phyloP scores from a whole-genome alignment of 176 grass and related monocot species.

The Hyparrhenia diplandra region DNA sequence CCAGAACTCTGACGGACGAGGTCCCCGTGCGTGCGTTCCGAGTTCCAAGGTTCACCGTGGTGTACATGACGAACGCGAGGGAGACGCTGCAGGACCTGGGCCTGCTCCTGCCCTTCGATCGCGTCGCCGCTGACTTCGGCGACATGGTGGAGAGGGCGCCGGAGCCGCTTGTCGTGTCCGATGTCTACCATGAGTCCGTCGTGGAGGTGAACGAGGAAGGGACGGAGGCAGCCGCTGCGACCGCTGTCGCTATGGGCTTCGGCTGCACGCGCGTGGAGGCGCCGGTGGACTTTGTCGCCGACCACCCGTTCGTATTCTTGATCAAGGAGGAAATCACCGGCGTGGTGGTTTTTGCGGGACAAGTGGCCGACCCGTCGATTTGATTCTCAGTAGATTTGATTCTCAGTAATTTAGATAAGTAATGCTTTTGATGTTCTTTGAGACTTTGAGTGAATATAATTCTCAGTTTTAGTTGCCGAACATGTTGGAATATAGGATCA shows the following conservation, averaged over 20 bases:
- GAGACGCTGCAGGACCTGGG: slow-evolving; percentile 30
- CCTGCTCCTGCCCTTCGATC: slow-evolving; percentile 36
- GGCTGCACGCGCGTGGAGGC: no score
- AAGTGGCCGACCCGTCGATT: slow-evolving; percentile 9
- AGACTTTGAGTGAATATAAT: no score
- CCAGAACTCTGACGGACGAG: neutral
- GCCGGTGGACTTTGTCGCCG: slow-evolving; percentile 27
- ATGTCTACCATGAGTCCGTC: no score
- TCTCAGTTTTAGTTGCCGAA: no score
- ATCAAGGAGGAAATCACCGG: slow-evolving; percentile 34
- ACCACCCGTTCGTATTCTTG: slow-evolving; percentile 45
- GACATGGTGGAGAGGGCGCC: slow-evolving; percentile 21
- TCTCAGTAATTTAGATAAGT: neutral
- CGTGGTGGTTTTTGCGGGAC: slow-evolving; percentile 27
- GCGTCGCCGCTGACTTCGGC: slow-evolving; percentile 25
- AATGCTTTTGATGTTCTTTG: no score
- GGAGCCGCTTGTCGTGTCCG: no score
- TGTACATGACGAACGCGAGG: slow-evolving; percentile 26
- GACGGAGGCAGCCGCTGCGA: no score
- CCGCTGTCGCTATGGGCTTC: no score
- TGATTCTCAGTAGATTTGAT: no score
- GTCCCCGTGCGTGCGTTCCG: slow-evolving; percentile 37
- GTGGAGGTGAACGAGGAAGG: neutral
- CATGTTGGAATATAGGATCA: no score
- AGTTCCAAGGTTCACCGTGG: slow-evolving; percentile 62